Evolutionary conservation across 1,284 basidiomycete genomes (phyloP), one percentile per base, ranked within the genome.

Genomic region (Earliella scabrosa): DNA sequence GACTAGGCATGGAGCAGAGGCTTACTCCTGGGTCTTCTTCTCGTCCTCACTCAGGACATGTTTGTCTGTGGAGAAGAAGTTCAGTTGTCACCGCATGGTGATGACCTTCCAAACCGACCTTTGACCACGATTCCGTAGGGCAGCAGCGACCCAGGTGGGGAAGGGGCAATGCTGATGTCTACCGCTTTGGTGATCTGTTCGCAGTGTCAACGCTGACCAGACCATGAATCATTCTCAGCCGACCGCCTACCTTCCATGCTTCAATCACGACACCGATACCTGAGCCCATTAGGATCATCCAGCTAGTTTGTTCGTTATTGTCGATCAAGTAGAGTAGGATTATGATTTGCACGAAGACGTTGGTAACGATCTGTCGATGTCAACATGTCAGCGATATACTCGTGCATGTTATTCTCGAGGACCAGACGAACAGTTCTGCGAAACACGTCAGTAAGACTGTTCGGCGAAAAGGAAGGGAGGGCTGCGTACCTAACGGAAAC

Each of bases 1-100:
- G 27, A 43, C 45, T 10, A 11, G 3, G 7, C 20, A 2, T 38
- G 8, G 14, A 27, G 34, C n/a, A 11, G 13, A 20, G 20, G 71
- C 88, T 71, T 77, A 96, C 87, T 98, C 95, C 73, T 98, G 95
- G n/a, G 97, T 98, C 77, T 91, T 95, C 79, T 92, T 93, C 77
- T 98, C 97, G 65, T 98, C 95, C 68, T 97, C 95, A 59, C 82
- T 90, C 13, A 98, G 80, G 56, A 93, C 88, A 69, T 98, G 95
- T 73, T 98, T 98, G 77, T 96, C 93, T 91, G 54, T 9, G 14
- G 2, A n/a, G 11, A 18, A 29, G n/a, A 34, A n/a, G 8, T 3
- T 54, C 39, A 51, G 54, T 24, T 34, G 46, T 50, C 38, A 23
- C 39, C 1, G 21, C 1, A 26, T 16, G 23, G 14, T 8, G 13